Base-by-base conservation (phyloP, 2,329 filamentous ascomycete genomes). In the Mycosphaerella sp. region DNA sequence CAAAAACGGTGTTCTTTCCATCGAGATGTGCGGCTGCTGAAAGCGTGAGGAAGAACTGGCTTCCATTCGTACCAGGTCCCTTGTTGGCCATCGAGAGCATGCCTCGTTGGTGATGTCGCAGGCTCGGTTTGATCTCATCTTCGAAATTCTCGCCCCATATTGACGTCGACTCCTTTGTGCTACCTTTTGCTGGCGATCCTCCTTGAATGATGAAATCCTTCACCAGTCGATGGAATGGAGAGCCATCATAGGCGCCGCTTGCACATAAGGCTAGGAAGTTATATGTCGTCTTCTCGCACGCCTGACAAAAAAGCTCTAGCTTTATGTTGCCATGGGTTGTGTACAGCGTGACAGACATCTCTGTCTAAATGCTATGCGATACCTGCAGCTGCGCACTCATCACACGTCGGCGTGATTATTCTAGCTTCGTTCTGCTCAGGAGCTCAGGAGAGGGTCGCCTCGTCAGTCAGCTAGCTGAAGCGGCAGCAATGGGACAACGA, bases 31-130 rank as follows among this genome's bases (percentile, higher is more conserved):
- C 81, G 26, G 88, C 86, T 61, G 86, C 83, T 56, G 86, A 86
- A 63, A 90, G 86, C 1, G 84, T 82, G 57, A 93, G 76, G 70
- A 91, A 95, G 73, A 93, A 95, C 69, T 95, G 88, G 58, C 85
- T 89, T 32, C 93, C 93, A 70, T 97, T 97, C 42, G 92, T 95
- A 70, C 95, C 83, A 11, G 89, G 87, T 0, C 93, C 93, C 26
- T 87, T 85, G 73, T 98, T 98, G 59, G 93, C 93, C 93, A 97
- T 97, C 74, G 86, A 91, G 64, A 98, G 75, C 17, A 97, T 80
- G 1, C 93, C 93, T 6, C 92, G 89, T 48, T 90, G 90, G 0
- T 91, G 95, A 76, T 97, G 93, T 68, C 90, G 89, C 52, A 98
- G 77, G 3, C 76, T 75, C 1, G 84, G 74, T 53, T 82, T 79